Percentiles rank a stretch among this genome's conserved stretches.
Conservation (phyloP, 257 asterid species). For the Gardenia jasminoides region DNA sequence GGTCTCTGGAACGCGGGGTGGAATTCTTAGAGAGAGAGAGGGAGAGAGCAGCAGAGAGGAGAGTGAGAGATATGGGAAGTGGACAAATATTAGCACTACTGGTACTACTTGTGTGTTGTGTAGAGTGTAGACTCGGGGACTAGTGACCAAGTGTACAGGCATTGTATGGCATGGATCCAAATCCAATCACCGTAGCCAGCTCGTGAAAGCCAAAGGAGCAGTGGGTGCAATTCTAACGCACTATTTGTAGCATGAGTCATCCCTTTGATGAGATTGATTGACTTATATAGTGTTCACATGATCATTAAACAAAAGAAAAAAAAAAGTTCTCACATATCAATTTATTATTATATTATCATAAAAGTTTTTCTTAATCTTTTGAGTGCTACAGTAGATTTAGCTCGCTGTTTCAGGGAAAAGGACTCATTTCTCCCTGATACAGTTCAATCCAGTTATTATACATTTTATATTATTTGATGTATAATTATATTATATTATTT, state of each 20-base stretch:
- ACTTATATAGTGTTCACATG: neutral
- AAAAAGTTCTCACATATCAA: neutral
- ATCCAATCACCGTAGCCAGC: slow-evolving; percentile 30
- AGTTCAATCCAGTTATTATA: too few relatives aligned
- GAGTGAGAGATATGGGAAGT: too few relatives aligned
- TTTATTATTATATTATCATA: neutral
- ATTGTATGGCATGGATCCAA: slow-evolving; percentile 40
- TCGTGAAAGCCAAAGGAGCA: slow-evolving; percentile 37
- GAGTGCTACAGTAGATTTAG: too few relatives aligned
- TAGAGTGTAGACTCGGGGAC: slow-evolving; percentile 3
- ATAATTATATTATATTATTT: too few relatives aligned
- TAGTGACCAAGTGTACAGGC: neutral
- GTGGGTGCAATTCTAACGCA: too few relatives aligned
- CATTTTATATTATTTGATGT: too few relatives aligned
- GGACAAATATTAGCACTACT: too few relatives aligned
- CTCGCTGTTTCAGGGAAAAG: too few relatives aligned
- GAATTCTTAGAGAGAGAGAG: slow-evolving; percentile 32
- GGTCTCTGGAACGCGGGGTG: slow-evolving; percentile 27
- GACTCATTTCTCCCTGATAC: too few relatives aligned
- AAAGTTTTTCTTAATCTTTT: too few relatives aligned
- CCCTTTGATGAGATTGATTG: neutral
- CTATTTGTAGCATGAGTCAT: too few relatives aligned
- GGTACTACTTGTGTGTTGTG: too few relatives aligned
- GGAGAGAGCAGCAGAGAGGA: slow-evolving; percentile 13
- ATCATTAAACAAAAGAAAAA: neutral